Evolutionary conservation across 148 eudicot species (phyloP).

Genomic region (Cornus florida): DNA sequence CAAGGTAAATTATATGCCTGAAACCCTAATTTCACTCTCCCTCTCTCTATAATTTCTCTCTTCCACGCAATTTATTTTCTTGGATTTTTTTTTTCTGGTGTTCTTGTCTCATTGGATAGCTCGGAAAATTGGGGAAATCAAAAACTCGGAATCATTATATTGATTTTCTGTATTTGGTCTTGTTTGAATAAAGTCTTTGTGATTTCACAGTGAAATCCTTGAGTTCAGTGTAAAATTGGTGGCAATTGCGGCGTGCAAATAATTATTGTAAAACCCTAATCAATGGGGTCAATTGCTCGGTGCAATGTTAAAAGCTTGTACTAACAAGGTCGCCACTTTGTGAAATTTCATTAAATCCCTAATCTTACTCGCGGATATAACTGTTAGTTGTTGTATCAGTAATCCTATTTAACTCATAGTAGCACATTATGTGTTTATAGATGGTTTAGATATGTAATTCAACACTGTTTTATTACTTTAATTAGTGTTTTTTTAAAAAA

Average conservation of each 20-base stretch:
- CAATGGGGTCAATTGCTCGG: neutral
- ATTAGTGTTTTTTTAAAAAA: too few species aligned
- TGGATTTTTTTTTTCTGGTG: neutral
- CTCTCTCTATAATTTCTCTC: neutral
- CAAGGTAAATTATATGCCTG: neutral
- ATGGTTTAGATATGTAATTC: too few species aligned
- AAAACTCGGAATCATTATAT: too few species aligned
- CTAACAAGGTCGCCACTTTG: neutral
- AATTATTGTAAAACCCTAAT: neutral
- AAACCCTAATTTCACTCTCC: neutral
- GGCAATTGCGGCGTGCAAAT: neutral
- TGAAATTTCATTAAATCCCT: neutral
- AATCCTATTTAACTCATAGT: too few species aligned
- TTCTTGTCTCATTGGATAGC: too few species aligned
- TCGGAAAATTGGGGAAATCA: too few species aligned
- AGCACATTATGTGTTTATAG: too few species aligned
- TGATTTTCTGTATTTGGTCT: neutral
- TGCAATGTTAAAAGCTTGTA: neutral
- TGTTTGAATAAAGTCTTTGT: neutral
- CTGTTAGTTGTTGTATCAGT: too few species aligned
- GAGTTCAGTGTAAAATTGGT: neutral
- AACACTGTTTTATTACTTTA: too few species aligned
- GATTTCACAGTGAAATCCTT: neutral
- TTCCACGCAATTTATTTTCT: neutral
- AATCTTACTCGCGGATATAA: too few species aligned